phyloP scores from a whole-genome alignment of 2,329 filamentous ascomycete genomes.

The Sporothrix humicola region DNA sequence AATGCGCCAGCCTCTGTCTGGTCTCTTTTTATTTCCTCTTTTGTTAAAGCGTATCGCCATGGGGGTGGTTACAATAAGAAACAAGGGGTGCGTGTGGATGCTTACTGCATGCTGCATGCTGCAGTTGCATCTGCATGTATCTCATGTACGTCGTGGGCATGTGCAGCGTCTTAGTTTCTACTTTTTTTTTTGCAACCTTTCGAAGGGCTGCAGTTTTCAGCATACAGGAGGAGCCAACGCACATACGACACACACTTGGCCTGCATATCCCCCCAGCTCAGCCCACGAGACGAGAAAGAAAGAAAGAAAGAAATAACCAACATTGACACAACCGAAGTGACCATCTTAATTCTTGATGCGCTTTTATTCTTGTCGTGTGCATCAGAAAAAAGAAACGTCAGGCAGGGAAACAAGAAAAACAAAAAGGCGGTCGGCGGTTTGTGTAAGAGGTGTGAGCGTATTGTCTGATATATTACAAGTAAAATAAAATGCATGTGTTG shows the following conservation, averaged over 20 bases:
- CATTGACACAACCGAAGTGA: neutral
- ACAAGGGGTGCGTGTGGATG: neutral
- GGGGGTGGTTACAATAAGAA: neutral
- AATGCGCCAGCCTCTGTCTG: neutral
- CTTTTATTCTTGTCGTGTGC: neutral
- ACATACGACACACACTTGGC: neutral
- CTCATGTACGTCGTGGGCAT: neutral
- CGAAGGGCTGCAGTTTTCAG: conserved; percentile 18
- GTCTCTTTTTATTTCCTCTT: too few species aligned
- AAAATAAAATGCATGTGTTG: neutral
- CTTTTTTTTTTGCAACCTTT: neutral
- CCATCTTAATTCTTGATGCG: neutral
- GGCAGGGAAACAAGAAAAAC: neutral
- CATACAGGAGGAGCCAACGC: conserved; percentile 1
- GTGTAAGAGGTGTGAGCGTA: neutral
- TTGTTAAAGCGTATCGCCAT: neutral
- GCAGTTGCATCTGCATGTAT: neutral
- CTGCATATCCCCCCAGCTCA: too few species aligned
- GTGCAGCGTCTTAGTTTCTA: neutral
- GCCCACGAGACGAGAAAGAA: neutral
- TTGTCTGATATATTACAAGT: neutral
- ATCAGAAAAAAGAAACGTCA: neutral
- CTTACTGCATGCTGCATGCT: neutral
- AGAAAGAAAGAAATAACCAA: neutral
- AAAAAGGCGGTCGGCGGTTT: neutral